These are phyloP conservation scores for Tetradesmus lagerheimii DNA, from an alignment of 139 green algal species.

Conservation along the genomic window DNA sequence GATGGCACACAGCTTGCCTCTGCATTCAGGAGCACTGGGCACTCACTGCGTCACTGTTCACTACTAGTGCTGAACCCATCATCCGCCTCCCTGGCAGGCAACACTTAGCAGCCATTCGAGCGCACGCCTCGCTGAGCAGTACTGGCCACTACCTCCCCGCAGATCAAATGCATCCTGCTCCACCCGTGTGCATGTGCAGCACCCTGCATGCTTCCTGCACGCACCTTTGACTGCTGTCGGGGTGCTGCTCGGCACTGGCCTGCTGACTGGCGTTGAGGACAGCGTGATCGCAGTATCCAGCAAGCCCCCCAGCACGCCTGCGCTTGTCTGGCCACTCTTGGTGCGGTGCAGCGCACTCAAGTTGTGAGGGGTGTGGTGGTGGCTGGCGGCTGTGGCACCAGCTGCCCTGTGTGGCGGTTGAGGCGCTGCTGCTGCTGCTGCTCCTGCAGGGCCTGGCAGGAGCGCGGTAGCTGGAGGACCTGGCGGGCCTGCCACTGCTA, in stretches of 20 bases:
- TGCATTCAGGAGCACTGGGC: too few relatives aligned
- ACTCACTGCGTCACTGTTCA: too few relatives aligned
- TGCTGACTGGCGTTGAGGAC: slow-evolving; percentile 16
- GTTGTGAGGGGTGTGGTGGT: slow-evolving; percentile 12
- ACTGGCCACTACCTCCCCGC: too few relatives aligned
- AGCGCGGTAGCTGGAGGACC: background rate
- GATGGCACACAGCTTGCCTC: background rate
- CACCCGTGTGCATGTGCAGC: too few relatives aligned
- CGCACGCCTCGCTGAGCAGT: too few relatives aligned
- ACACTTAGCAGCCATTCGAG: too few relatives aligned
- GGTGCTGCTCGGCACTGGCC: background rate
- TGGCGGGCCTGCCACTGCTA: background rate
- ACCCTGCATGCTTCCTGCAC: background rate
- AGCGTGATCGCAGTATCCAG: slow-evolving; percentile 36
- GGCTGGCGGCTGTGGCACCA: background rate
- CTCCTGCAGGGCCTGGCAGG: background rate
- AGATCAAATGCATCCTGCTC: too few relatives aligned
- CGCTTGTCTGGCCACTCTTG: slow-evolving; percentile 12
- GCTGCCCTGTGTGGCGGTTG: background rate
- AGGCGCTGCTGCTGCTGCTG: background rate
- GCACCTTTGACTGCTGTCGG: background rate
- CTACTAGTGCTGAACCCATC: too few relatives aligned
- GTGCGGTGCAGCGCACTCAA: background rate
- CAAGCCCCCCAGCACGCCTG: background rate
- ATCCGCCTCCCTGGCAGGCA: too few relatives aligned